A percentile compares a stretch with the other conserved stretches of the same genome.
These are phyloP conservation scores for Cadophora luteo-olivacea DNA, from an alignment of 2,329 filamentous ascomycete genomes.

Conservation along the genomic window DNA sequence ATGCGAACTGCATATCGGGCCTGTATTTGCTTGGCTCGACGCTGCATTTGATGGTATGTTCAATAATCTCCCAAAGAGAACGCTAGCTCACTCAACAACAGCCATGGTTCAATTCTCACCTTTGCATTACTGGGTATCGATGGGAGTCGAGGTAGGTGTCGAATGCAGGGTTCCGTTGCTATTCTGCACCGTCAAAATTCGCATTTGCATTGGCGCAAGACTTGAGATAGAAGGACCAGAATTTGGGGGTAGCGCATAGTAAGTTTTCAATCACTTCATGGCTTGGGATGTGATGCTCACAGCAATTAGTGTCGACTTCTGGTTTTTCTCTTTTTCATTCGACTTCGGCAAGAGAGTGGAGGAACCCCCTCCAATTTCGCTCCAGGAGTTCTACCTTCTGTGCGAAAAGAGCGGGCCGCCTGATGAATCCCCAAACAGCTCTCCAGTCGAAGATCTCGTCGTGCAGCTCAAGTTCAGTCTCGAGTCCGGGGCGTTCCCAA, in stretches of 20 bases:
- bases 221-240: slow-evolving; percentile 40
- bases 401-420: slow-evolving; percentile 17
- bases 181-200: slow-evolving; percentile 48
- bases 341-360: slow-evolving; percentile 31
- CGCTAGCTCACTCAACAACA: neutral
- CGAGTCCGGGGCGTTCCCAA: slow-evolving; percentile 15
- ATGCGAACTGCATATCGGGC: slow-evolving; percentile 43
- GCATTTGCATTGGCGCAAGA: slow-evolving; percentile 37
- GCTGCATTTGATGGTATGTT: slow-evolving; percentile 42
- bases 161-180: slow-evolving; percentile 48
- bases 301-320: slow-evolving; percentile 36
- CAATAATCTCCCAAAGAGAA: neutral
- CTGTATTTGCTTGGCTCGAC: slow-evolving; percentile 49
- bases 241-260: slow-evolving; percentile 32
- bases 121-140: slow-evolving; percentile 46
- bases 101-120: slow-evolving; percentile 42
- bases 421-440: neutral
- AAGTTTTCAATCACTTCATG: neutral
- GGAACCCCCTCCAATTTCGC: slow-evolving; percentile 7
- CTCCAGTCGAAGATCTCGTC: neutral
- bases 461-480: slow-evolving; percentile 14
- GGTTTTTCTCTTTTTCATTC: slow-evolving; percentile 38
- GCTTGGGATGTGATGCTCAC: neutral
- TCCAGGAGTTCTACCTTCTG: slow-evolving; percentile 18
- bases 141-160: slow-evolving; percentile 43